Evolutionary conservation across 73 alveolate genomes (phyloP).

Genomic region (Paramecium primaurelia): DNA sequence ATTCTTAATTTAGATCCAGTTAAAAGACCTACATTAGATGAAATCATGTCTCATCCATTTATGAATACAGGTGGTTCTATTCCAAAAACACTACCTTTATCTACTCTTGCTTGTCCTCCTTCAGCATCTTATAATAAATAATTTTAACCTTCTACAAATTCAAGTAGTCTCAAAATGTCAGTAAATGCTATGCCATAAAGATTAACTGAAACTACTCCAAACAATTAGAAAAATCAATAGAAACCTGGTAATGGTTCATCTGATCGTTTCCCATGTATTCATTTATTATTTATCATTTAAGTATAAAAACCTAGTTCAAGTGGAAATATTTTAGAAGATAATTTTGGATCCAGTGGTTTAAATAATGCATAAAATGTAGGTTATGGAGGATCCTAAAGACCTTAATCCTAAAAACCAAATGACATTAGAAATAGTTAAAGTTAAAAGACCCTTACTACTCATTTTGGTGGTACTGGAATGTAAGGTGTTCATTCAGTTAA

Average conservation of each 20-base stretch:
- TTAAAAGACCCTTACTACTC: neutral
- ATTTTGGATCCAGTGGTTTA: neutral
- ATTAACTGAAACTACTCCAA: conserved; percentile 52
- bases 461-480: conserved; percentile 41
- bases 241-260: conserved; percentile 22
- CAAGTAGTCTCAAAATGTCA: conserved; percentile 40
- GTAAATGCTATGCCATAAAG: conserved; percentile 34
- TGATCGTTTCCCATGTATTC: conserved; percentile 30
- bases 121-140: conserved; percentile 84
- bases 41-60: conserved; percentile 64
- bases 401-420: conserved; percentile 34
- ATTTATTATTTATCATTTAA: neutral
- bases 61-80: conserved; percentile 74
- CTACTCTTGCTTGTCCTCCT: conserved; percentile 96
- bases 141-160: conserved; percentile 69
- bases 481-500: neutral
- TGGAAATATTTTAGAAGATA: conserved; percentile 35
- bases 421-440: conserved; percentile 36
- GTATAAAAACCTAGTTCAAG: conserved; percentile 46
- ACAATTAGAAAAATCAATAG: conserved; percentile 28
- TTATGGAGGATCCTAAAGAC: neutral
- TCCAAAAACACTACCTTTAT: conserved; percentile 93
- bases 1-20: conserved; percentile 85
- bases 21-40: conserved; percentile 66
- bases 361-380: conserved; percentile 19